Evolutionary conservation across 306 rosid genomes (phyloP), one percentile per base, ranked within the genome.

Genomic region (Castanea mollissima): DNA sequence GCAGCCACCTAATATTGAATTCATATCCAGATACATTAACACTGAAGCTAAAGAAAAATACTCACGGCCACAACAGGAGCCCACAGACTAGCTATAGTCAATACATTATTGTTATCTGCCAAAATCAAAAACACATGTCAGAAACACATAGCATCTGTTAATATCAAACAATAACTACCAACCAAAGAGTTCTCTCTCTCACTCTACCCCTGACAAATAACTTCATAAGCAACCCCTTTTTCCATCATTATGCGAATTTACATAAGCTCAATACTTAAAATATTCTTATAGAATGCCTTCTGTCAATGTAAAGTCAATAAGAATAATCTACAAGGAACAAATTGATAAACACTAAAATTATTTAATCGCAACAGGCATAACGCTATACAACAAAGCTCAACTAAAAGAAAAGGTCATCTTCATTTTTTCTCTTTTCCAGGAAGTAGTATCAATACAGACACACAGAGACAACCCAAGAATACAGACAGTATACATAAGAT

Each of bases 61-160:
- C 99, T 93, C 86, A 95, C 99, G 78, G 97, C 97, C 82, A 92
- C 86, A 78, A 95, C 98, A 83, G 99, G 99, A 84, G 96, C 89
- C 99, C 99, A 95, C 65, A 95, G 82, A 90, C 94, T 87, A 74
- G 78, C 90, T 44, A 95, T 8, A 16, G 99, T 95, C 73, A 90
- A 87, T 69, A 62, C 81, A 79, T 95, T 92, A 69, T 92, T 75
- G 86, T 95, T 95, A 1, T 86, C 99, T 95, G 97, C 87, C 84
- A 83, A 83, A 84, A 71, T 69, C 67, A 63, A 34, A 82, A 49
- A 46, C 56, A 81, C 25, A 72, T 4, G 73, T 93, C 69, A 84
- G 71, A 58, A 70, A 71, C 54, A 74, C 65, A 54, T 23, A 63
- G 55, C 67, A 74, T 55, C 35, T 79, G 65, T 51, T 21, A 74